Percentiles rank a stretch among this genome's conserved stretches.
Conservation (phyloP, 257 asterid genomes). For the Catharanthus roseus region DNA sequence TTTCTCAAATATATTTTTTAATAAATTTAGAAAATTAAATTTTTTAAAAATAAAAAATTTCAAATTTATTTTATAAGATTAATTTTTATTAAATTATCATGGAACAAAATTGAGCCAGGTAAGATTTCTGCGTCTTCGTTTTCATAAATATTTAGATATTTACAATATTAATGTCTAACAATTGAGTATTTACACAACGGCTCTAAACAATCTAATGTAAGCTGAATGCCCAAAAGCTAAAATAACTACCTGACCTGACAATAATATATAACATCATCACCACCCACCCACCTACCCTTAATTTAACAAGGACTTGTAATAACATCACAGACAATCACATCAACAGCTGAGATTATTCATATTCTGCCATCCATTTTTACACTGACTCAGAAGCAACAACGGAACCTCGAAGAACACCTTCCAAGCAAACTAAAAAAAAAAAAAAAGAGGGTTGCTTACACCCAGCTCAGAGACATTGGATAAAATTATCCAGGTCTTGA, state of each 20-base stretch:
- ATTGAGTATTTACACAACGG: constrained; percentile 5
- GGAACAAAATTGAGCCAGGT: too few species aligned
- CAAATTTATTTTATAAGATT: too few species aligned
- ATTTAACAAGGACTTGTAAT: background rate
- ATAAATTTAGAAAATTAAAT: too few species aligned
- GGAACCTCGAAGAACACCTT: background rate
- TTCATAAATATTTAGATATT: too few species aligned
- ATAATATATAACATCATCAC: background rate
- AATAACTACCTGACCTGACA: background rate
- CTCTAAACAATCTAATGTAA: background rate
- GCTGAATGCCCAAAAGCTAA: background rate
- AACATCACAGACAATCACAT: background rate
- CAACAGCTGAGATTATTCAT: background rate
- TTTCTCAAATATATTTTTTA: too few species aligned
- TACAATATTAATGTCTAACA: background rate
- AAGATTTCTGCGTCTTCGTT: too few species aligned
- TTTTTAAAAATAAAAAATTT: too few species aligned
- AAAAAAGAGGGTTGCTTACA: constrained; percentile 8
- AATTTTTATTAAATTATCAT: too few species aligned
- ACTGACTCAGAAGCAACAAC: background rate
- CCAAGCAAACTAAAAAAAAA: background rate
- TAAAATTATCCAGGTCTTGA: constrained; percentile 16
- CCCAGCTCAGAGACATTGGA: constrained; percentile 19
- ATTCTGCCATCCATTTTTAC: background rate
- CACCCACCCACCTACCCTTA: background rate